Base-by-base conservation (phyloP, 352 stramenopile genomes). In the Phytophthora cactorum region DNA sequence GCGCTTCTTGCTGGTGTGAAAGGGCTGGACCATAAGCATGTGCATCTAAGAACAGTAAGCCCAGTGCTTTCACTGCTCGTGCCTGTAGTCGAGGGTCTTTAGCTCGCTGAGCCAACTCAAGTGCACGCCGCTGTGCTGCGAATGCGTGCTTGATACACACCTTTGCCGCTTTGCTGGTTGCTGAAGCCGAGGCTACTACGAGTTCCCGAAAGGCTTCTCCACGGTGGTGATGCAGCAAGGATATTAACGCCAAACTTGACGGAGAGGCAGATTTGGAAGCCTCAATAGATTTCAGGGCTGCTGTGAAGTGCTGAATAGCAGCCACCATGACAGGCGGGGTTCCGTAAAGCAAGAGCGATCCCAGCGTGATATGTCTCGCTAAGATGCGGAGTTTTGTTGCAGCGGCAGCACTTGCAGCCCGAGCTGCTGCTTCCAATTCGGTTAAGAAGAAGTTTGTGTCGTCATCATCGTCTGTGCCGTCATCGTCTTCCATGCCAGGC, bases 371-470 rank as follows among this genome's bases (percentile, higher is more conserved):
- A 15, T 72, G 57, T 2, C 64, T 43, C 3, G 83, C 82, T 36
- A 92, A 70, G 1, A 66, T 45, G 39, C 64, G 72, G 17, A 78
- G 61, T 59, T 59, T 68, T 43, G 59, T 56, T 1, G 47, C 52
- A 5, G 61, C 45, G 2, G 27, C 44, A 17, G 76, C 56, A 36
- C 63, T 73, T 15, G 44, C 70, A 5, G 65, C 57, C 29, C 71
- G 59, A 0, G 65, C 56, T 32, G 77, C 78, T 25, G 77, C 81
- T 39, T 91, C 83, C 25, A 93, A 54, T 43, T 92, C 86, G 2
- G 86, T 95, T 45, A 95, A 71, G 64, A 95, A 95, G 55, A 89
- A 90, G 53, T 77, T 88, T 12, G 78, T 70, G 15, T 79, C 53
- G 6, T 88, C 78, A 28, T 82, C 58, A 5, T 88, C 75, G 10